phyloP scores from a whole-genome alignment of 2,329 filamentous ascomycete genomes.

The Ceratocystis smalleyi region DNA sequence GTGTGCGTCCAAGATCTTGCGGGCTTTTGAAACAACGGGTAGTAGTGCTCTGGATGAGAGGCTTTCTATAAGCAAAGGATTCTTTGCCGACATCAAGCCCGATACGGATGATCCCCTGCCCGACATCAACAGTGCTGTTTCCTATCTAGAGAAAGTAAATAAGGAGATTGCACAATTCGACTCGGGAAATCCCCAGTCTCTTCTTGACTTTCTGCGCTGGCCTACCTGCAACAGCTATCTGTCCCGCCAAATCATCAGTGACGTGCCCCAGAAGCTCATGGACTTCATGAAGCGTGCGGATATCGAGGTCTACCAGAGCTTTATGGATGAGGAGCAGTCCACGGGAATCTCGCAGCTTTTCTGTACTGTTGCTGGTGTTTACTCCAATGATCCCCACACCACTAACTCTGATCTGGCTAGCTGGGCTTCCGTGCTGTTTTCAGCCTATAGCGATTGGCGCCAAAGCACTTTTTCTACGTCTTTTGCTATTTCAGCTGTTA shows the following conservation, averaged over 20 bases:
- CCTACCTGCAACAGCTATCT: conserved; percentile 13
- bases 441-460: conserved; percentile 9
- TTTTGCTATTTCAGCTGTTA: conserved; percentile 5
- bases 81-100: conserved; percentile 4
- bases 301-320: background rate
- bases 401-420: conserved; percentile 8
- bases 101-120: background rate
- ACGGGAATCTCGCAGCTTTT: conserved; percentile 1
- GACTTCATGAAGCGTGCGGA: conserved; percentile 3
- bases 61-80: background rate
- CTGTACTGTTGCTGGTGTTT: conserved; percentile 4
- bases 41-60: background rate
- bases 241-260: conserved; percentile 1
- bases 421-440: conserved; percentile 11
- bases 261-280: conserved; percentile 1
- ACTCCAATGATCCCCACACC: conserved; percentile 7
- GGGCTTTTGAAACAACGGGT: background rate
- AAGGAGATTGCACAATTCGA: background rate
- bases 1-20: conserved; percentile 4
- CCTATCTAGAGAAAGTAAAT: background rate
- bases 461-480: conserved; percentile 7
- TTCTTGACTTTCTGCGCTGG: conserved; percentile 11
- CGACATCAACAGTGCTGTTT: background rate
- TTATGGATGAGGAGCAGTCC: background rate
- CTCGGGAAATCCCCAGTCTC: background rate